Base-by-base conservation (phyloP, 176 grass and related monocot species). In the Juncus effusus region DNA sequence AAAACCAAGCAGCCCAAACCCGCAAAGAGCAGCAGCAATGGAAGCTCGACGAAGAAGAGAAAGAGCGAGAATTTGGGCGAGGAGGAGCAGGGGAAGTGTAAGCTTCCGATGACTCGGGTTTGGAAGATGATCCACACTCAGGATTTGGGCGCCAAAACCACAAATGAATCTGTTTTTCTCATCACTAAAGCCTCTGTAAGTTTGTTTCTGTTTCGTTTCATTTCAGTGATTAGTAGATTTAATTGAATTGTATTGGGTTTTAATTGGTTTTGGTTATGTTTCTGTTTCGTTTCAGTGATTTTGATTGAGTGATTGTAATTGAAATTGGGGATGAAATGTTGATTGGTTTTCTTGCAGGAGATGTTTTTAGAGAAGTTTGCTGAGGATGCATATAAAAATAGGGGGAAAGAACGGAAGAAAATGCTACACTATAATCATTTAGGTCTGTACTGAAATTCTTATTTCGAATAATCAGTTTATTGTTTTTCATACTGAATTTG, bases 291-390 rank as follows among this genome's bases (percentile, higher is more conserved):
- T 45, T 60, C 40, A 11, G 36, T 40, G 15, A 6, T n/a, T 16
- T 70, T 39, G 19, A 60, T 44, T 2, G 16, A 64, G 15, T 6
- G 13, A 35, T 12, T 40, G 6, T 47, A 51, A 7, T 65, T 2
- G 51, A 28, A 36, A 49, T 16, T 10, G 40, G 16, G 12, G 3
- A 16, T 10, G 5, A n/a, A 63, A 59, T 51, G 4, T 15, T 62
- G 38, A 67, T 1, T 50, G 14, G 16, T 56, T 70, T n/a, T 36
- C 13, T 10, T 81, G 54, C 70, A 96, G 87, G 92, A 91, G 79
- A 74, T 96, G 74, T 96, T 96, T 79, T 75, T 96, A 77, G 74
- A 78, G 70, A 87, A 59, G 72, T 82, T 96, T 88, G 84, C 77
- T 0, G 75, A 76, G 39, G 77, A 85, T 81, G 74, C 82, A 41